phyloP scores from a whole-genome alignment of 78 protist species.

The Neovahlkampfia damariscottae region DNA sequence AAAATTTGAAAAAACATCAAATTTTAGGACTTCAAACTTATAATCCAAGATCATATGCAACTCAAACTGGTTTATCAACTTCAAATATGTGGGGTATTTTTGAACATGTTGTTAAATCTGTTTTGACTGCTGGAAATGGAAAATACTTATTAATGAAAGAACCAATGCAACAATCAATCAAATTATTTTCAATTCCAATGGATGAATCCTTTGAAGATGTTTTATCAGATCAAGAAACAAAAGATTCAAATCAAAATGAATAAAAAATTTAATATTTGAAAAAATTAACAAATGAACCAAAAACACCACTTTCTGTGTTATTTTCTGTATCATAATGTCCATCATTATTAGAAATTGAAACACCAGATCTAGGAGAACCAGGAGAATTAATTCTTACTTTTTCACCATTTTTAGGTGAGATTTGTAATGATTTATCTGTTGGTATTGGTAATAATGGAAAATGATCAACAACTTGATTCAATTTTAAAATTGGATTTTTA shows the following conservation, averaged over 20 bases:
- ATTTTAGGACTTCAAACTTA: not conserved
- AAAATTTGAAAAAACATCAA: not conserved
- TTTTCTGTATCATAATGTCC: too few relatives aligned
- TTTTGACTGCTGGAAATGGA: not conserved
- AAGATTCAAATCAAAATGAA: not conserved
- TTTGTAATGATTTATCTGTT: too few relatives aligned
- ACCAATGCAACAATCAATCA: not conserved
- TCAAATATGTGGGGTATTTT: not conserved
- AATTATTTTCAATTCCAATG: not conserved
- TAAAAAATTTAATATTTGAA: too few relatives aligned
- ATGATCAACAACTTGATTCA: too few relatives aligned
- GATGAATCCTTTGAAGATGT: not conserved
- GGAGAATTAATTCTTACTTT: too few relatives aligned
- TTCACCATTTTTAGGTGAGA: too few relatives aligned
- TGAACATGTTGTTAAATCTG: not conserved
- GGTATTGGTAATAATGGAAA: too few relatives aligned
- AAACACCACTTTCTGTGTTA: too few relatives aligned
- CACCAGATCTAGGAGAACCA: too few relatives aligned
- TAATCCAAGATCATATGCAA: not conserved
- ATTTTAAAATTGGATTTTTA: too few relatives aligned
- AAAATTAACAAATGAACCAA: too few relatives aligned
- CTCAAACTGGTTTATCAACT: not conserved
- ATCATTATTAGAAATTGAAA: too few relatives aligned
- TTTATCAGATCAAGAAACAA: not conserved
- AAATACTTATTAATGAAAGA: not conserved